Base-by-base conservation (phyloP, 192 early-diverging fungal species). In the Powellomyces hirtus region DNA sequence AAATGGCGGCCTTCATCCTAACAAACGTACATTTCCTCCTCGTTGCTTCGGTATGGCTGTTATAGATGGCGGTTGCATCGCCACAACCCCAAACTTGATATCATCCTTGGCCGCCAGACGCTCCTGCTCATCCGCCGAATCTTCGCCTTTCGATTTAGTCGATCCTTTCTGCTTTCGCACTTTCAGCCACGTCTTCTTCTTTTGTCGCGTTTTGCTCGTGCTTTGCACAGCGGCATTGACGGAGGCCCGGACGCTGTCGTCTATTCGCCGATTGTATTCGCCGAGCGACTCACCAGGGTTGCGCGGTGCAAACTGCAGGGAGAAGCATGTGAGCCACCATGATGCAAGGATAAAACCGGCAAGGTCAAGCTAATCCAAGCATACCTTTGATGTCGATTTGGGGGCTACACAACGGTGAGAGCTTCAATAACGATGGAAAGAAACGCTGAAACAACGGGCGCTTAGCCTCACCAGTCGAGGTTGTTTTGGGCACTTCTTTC, bases 41-140 rank as follows among this genome's bases (percentile, higher is more conserved):
- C 70, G 30, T 2, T 65, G n/a, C 40, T 72, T 72, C 11, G 70
- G 70, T 16, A 72, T 62, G 18, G 52, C 70, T 14, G 62, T 63
- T 16, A 72, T 72, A 26, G 37, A 40, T 16, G 70, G 70, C 20
- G 70, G 70, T 34, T 64, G 62, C 61, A 65, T 64, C 4, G 56
- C 70, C n/a, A 65, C 62, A 16, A 38, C 42, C 14, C 70, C 70
- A 49, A 72, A 72, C 56, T 64, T 72, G 51, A 72, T 38, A 24
- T 66, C 6, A 1, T 69, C 67, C 49, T 3, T 40, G 13, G 44
- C n/a, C 58, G 31, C 58, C 10, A 42, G 20, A 22, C 38, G n/a
- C 0, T 65, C 62, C 36, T 65, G 20, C 34, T 63, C 59, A 45
- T 64, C 70, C 18, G 26, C 37, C 34, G 31, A 33, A 59, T 72